Conservation (phyloP, 176 grass and related monocot species). For the Ensete glaucum region DNA sequence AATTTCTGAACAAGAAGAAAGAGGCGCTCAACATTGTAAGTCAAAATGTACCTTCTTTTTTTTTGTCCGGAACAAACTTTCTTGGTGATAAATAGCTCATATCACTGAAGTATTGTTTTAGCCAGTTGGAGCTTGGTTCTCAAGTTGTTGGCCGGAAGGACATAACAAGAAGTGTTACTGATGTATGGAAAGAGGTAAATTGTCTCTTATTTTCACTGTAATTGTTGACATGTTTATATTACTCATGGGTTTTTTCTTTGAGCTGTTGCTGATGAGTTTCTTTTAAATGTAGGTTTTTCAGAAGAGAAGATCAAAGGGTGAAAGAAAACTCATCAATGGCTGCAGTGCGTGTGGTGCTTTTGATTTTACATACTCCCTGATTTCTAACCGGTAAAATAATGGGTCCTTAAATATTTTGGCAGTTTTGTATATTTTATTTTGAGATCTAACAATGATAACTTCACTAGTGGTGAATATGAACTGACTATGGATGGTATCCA, state of each 20-base stretch:
- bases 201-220: background rate
- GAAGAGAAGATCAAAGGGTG: conserved; percentile 58
- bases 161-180: conserved; percentile 74
- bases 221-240: background rate
- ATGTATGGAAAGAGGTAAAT: conserved; percentile 86
- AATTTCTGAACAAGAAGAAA: conserved; percentile 88
- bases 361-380: conserved; percentile 59
- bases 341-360: conserved; percentile 34
- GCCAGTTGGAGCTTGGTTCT: conserved; percentile 66
- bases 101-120: conserved; percentile 16
- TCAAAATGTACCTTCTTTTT: conserved; percentile 19
- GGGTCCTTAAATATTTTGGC: conserved; percentile 20
- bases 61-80: background rate
- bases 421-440: conserved; percentile 19
- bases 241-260: background rate
- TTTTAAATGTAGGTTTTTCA: conserved; percentile 53
- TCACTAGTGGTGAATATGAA: conserved; percentile 83
- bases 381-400: conserved; percentile 66
- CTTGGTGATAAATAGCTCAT: background rate
- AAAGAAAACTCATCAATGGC: conserved; percentile 30
- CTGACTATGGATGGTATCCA: conserved; percentile 97
- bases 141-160: conserved; percentile 87
- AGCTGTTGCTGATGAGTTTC: conserved; percentile 11
- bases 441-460: conserved; percentile 12
- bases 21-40: conserved; percentile 74